phyloP scores from a whole-genome alignment of 192 early-diverging fungal species.

The Podila horticola region DNA sequence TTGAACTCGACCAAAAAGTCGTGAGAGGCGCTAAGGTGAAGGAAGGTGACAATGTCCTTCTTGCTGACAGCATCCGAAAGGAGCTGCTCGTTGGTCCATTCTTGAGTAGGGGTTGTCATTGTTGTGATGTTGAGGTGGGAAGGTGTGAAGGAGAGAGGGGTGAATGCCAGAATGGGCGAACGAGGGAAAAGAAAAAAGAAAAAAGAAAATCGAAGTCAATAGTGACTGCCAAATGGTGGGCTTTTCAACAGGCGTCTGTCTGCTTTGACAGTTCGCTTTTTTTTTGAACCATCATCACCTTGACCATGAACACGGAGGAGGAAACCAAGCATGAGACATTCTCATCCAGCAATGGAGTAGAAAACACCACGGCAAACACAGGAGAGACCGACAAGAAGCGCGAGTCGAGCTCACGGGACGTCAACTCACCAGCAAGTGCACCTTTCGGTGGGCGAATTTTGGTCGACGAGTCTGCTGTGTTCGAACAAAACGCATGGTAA shows the following conservation, averaged over 20 bases:
- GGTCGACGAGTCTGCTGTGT: conserved; percentile 39
- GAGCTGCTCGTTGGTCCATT: conserved; percentile 74
- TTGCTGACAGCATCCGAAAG: conserved; percentile 72
- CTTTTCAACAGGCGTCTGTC: neutral
- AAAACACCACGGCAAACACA: neutral
- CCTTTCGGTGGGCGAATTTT: conserved; percentile 43
- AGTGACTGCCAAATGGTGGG: conserved; percentile 25
- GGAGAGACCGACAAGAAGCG: conserved; percentile 27
- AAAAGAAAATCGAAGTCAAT: conserved; percentile 29
- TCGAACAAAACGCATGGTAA: conserved; percentile 52
- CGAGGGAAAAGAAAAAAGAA: neutral
- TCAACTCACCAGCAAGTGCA: conserved; percentile 20
- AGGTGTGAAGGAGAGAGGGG: neutral
- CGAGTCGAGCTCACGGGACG: conserved; percentile 41
- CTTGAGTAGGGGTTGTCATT: conserved; percentile 50
- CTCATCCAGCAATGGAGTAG: neutral
- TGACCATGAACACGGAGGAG: neutral
- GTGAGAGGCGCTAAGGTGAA: conserved; percentile 70
- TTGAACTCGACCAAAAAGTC: conserved; percentile 72
- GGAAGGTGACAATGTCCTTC: conserved; percentile 73
- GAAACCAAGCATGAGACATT: neutral
- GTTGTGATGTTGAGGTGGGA: neutral
- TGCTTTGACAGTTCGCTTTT: too few species aligned
- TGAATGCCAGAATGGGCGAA: neutral
- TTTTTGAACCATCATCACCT: neutral